Evolutionary conservation across 2,329 filamentous ascomycete genomes (phyloP), one percentile per base, ranked within the genome.

Genomic region (Trematosphaeria pertusa): DNA sequence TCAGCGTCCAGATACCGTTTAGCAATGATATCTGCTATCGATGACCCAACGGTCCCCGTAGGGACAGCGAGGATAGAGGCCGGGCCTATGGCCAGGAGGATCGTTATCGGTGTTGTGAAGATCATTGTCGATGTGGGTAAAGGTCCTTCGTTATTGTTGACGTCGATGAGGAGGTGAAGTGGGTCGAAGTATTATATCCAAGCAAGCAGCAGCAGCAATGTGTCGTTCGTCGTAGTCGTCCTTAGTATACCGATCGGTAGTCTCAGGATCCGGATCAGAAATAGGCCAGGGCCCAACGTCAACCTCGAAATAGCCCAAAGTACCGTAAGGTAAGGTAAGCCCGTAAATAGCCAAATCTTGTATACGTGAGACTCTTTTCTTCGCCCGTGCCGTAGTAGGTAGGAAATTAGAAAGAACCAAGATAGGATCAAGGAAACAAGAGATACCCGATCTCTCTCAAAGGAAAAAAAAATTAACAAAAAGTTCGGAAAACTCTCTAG

Each of bases 11-110:
- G 32, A 34, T 47, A 21, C 26, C 55, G 53, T 21, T 50, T 48
- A 3, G 59, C 53, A 44, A 64, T 50, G 31, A 59, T 46, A 11
- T 47, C 48, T n/a, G n/a, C n/a, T n/a, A n/a, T n/a, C 53, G 65
- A 51, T 33, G 61, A 62, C 20, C 59, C 52, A 37, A 46, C 37
- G 3, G 52, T 55, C 24, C 52, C 24, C 8, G 24, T 28, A 8
- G 24, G 24, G 24, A 8, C 8, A 7, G 24, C 7, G 24, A 28
- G 12, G 24, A 28, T 12, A 7, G 7, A 8, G 8, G 12, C 24
- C 7, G 24, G 24, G 8, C 8, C 24, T 7, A 28, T 7, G 24
- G 24, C 24, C 24, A 28, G 24, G 24, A 28, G 24, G 24, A 28
- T 7, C 24, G 24, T 28, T 7, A 28, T 7, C 8, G 24, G 7